Evolutionary conservation across 2,329 filamentous ascomycete genomes (phyloP).

Genomic region (Coniella vitis): DNA sequence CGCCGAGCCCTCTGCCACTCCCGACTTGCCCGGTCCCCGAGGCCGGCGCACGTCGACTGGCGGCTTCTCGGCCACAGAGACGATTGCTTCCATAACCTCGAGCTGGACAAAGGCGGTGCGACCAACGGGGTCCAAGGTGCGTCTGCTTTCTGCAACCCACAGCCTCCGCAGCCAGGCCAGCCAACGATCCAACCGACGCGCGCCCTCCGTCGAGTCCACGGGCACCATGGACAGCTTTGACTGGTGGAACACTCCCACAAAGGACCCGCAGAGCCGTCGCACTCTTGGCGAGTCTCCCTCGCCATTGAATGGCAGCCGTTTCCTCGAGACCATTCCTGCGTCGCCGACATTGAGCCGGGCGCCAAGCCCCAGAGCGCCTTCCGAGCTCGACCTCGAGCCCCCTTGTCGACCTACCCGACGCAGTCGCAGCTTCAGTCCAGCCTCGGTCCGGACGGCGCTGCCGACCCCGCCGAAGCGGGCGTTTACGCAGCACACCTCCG

Average conservation of each 20-base stretch:
- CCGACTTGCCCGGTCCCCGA: constrained; percentile 29
- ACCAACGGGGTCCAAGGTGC: constrained; percentile 51
- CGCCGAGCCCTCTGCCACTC: constrained; percentile 26
- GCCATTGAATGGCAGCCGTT: constrained; percentile 35
- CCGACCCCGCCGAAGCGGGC: constrained; percentile 23
- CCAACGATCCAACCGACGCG: constrained; percentile 27
- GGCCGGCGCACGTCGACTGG: constrained; percentile 39
- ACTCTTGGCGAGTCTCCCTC: constrained; percentile 45
- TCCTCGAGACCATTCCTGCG: constrained; percentile 65
- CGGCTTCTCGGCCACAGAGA: constrained; percentile 38
- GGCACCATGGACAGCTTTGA: constrained; percentile 59
- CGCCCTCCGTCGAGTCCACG: constrained; percentile 42
- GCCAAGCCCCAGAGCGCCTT: constrained; percentile 53
- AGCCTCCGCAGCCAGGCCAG: constrained; percentile 24
- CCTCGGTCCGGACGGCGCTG: constrained; percentile 22
- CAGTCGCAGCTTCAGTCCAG: constrained; percentile 47
- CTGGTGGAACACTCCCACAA: constrained; percentile 65
- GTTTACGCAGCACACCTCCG: constrained; percentile 30
- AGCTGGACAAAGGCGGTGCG: constrained; percentile 43
- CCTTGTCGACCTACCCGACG: constrained; percentile 26
- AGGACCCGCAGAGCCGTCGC: constrained; percentile 56
- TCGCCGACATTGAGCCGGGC: constrained; percentile 59
- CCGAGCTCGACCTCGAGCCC: constrained; percentile 50
- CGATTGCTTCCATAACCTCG: constrained; percentile 40
- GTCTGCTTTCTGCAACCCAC: constrained; percentile 34